These are phyloP conservation scores for Pseudopediastrum boryanum DNA, from an alignment of 139 green algal genomes.

Conservation along the genomic window DNA sequence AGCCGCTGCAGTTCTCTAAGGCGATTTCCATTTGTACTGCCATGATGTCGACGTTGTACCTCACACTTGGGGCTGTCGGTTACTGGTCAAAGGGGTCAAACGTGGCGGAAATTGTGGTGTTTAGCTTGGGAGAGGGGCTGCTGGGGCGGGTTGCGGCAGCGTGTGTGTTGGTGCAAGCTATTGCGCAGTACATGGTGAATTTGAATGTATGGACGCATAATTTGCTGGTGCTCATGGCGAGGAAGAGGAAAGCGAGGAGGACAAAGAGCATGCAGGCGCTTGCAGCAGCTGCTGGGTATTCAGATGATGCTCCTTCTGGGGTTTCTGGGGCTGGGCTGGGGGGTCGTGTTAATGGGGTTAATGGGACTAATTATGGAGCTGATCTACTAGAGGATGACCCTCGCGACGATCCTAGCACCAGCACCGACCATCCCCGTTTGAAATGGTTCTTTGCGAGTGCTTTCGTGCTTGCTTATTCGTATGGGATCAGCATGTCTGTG, in stretches of 20 bases:
- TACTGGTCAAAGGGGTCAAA: slow-evolving; percentile 55
- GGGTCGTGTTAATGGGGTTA: too few relatives aligned
- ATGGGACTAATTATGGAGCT: too few relatives aligned
- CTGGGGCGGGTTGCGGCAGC: slow-evolving; percentile 36
- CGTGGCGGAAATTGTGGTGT: slow-evolving; percentile 56
- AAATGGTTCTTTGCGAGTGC: slow-evolving; percentile 42
- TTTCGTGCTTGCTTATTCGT: slow-evolving; percentile 56
- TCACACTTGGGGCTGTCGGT: slow-evolving; percentile 44
- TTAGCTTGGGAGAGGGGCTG: slow-evolving; percentile 37
- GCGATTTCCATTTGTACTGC: slow-evolving; percentile 46
- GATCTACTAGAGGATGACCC: too few relatives aligned
- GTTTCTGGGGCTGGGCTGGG: slow-evolving; percentile 31
- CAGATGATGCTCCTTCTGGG: too few relatives aligned
- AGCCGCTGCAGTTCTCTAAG: slow-evolving; percentile 37
- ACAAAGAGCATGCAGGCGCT: too few relatives aligned
- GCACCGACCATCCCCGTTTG: slow-evolving; percentile 11
- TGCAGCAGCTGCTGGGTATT: too few relatives aligned
- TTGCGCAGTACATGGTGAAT: slow-evolving; percentile 69
- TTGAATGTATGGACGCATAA: slow-evolving; percentile 72
- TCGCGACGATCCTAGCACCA: neutral
- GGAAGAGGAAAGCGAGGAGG: too few relatives aligned
- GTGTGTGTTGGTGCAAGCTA: slow-evolving; percentile 52
- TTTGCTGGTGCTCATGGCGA: slow-evolving; percentile 59
- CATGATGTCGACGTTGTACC: slow-evolving; percentile 58
- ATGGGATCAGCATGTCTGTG: slow-evolving; percentile 46